Conservation (phyloP, 1,284 basidiomycete genomes). For the Heliocybe sulcata region DNA sequence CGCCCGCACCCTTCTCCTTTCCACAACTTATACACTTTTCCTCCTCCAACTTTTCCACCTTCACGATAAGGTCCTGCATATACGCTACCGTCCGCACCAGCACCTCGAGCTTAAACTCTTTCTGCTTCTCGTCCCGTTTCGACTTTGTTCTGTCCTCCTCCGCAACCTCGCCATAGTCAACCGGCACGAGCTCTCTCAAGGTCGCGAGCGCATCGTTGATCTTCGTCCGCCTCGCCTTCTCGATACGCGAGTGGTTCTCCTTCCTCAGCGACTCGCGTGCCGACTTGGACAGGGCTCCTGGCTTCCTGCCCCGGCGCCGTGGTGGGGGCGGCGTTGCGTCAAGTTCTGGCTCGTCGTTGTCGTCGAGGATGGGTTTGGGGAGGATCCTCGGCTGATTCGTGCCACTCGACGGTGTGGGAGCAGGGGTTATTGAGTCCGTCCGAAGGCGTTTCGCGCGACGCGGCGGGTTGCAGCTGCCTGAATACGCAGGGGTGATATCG, state of each 20-base stretch:
- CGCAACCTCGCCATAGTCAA: constrained; percentile 32
- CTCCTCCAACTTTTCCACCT: constrained; percentile 34
- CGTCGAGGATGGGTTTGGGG: constrained; percentile 14
- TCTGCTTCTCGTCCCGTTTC: constrained; percentile 45
- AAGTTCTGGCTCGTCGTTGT: constrained; percentile 18
- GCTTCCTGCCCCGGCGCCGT: constrained; percentile 61
- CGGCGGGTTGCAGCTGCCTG: constrained; percentile 48
- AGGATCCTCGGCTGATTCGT: constrained; percentile 17
- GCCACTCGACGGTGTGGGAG: constrained; percentile 5
- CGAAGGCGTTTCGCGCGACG: constrained; percentile 46
- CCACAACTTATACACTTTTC: constrained; percentile 8
- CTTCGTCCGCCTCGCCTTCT: constrained; percentile 76
- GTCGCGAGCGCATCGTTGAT: constrained; percentile 74
- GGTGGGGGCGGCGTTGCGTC: constrained; percentile 13
- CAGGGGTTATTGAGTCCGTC: constrained; percentile 9
- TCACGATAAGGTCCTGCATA: constrained; percentile 54
- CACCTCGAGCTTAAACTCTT: constrained; percentile 79
- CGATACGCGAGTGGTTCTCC: constrained; percentile 78
- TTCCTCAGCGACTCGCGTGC: constrained; percentile 73
- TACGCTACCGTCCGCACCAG: constrained; percentile 66
- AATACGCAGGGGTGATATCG: constrained; percentile 24
- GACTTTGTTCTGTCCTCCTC: constrained; percentile 16
- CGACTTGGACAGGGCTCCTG: constrained; percentile 57
- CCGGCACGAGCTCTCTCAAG: constrained; percentile 57
- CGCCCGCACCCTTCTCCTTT: not conserved